These are phyloP conservation scores for Solidago caesia DNA, from an alignment of 129 eudicot species.

Conservation along the genomic window DNA sequence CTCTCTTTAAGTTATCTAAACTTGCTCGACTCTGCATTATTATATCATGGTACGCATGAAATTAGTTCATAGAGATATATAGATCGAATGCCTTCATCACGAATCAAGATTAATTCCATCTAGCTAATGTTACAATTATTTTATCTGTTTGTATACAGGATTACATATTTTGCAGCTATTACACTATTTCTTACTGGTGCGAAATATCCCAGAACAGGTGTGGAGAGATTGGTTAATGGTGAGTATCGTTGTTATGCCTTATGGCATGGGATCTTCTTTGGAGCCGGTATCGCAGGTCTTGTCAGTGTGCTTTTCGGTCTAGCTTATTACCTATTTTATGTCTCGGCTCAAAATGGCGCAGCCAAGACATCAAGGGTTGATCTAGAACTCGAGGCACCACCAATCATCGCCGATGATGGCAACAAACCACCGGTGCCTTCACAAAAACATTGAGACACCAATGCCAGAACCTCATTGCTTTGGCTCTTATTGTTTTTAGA, in stretches of 20 bases:
- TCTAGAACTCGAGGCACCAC: constrained; percentile 24
- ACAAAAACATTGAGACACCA: neutral
- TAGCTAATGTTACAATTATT: neutral
- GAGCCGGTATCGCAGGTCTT: constrained; percentile 21
- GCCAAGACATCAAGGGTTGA: constrained; percentile 10
- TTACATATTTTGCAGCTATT: constrained; percentile 18
- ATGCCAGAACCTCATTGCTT: neutral
- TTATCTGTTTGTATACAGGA: constrained; percentile 9
- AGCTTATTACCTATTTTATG: constrained; percentile 20
- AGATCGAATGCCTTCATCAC: too few species aligned
- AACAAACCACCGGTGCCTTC: neutral
- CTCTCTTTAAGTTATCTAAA: neutral
- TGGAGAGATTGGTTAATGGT: neutral
- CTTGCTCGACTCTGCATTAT: neutral
- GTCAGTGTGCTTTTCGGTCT: constrained; percentile 21
- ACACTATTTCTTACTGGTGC: constrained; percentile 18
- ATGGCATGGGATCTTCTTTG: constrained; percentile 9
- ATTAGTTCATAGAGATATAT: neutral
- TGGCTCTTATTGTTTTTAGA: too few species aligned
- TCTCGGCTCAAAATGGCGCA: constrained; percentile 1
- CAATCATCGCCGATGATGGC: neutral
- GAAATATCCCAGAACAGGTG: neutral
- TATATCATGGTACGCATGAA: constrained; percentile 26
- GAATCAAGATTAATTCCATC: neutral
- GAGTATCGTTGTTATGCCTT: constrained; percentile 6